Evolutionary conservation across 331 rosid genomes (phyloP), one percentile per base, ranked within the genome.

Genomic region (Acacia concinna): DNA sequence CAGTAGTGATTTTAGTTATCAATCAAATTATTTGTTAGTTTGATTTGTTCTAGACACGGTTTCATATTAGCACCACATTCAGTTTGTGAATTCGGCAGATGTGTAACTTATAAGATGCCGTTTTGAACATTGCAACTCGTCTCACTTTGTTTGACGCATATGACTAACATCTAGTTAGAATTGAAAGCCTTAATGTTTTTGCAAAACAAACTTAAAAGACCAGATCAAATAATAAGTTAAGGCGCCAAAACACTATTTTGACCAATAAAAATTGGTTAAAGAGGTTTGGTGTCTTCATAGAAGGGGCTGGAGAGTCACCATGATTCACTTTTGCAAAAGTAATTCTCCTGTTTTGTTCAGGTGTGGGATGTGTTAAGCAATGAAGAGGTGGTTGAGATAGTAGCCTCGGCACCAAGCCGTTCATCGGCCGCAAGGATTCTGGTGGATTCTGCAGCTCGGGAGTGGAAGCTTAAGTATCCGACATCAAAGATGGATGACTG

Each of bases 341-440:
- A 37, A 66, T 82, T 67, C 34, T 46, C 43, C 62, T 31, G 4
- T 43, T 51, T 65, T 82, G 46, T 84, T 13, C 65, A 96, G 99
- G 98, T 96, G 27, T 96, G 99, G 99, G 99, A 96, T 83, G 99
- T 93, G 71, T 82, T 96, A 81, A 96, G 93, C 90, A 96, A 96
- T 57, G 98, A 93, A 79, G 97, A 96, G 83, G 98, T 96, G 78
- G 99, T 91, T 47, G 97, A 93, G 87, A 89, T 91, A 75, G 94
- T 96, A 43, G 87, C 93, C 41, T 87, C 90, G 4, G 90, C 98
- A 46, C 91, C 97, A 6, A 81, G 87, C 8, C 84, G 98, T 43
- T 81, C 98, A 44, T 86, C 91, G 0, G 98, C 99, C 0, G 96
- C 99, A 1, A 91, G 94, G 79, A 86, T 82, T 75, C 77, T 96